Base-by-base conservation (phyloP, 2,329 filamentous ascomycete species). In the Tolypocladium paradoxum region DNA sequence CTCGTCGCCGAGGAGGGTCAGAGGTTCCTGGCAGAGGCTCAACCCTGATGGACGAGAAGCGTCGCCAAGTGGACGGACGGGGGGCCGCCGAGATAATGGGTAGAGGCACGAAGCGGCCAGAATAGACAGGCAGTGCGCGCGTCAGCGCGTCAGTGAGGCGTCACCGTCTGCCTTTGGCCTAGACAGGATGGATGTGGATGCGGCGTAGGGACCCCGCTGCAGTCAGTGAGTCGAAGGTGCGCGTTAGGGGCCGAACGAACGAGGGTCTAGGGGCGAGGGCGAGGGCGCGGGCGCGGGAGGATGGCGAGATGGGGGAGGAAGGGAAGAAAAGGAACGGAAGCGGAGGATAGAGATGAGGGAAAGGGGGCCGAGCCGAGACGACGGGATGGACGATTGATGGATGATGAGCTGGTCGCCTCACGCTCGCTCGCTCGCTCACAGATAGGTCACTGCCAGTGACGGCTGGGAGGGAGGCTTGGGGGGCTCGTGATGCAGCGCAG, bases 21-120 rank as follows among this genome's bases (percentile, higher is more conserved):
- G 24, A 9, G 24, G 24, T 45, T 29, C n/a, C n/a, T 8, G 43
- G 43, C 43, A 6, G 27, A 47, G 18, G 14, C 22, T 14, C 22
- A n/a, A 49, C 48, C 48, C 48, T 49, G 49, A 50, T 50, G 49
- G 49, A 43, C 35, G 36, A 22, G n/a, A 9, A 33, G 49, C n/a
- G 49, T 43, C 36, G 37, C 9, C 18, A 47, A 12, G 48, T 36
- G n/a, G 48, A 49, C 33, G n/a, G 48, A 49, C 33, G 33, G 33
- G 18, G 48, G 34, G 14, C 34, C 12, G 22, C n/a, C 20, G 43
- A 46, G 18, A 27, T 31, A 2, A 46, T 46, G 24, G 27, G 27
- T 6, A 46, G 27, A 46, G 27, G 43, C 7, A 31, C 27, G 43
- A 31, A 31, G 27, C 43, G 4, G 24, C 12, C 37, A 11, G 38